Conservation (phyloP, 2,329 filamentous ascomycete species). For the Ceratocystis diversiconidia region DNA sequence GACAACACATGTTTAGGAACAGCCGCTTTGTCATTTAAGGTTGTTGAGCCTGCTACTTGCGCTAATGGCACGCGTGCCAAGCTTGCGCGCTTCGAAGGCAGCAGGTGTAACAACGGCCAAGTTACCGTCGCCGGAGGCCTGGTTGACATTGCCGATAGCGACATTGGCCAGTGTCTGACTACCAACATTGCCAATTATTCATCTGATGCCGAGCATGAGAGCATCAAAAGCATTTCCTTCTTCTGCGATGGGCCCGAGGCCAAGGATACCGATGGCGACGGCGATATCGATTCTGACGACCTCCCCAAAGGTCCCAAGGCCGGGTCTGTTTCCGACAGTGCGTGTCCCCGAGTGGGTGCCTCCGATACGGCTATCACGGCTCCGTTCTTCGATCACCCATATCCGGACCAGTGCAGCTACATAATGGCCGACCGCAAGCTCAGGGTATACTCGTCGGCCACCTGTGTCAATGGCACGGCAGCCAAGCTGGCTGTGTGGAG, state of each 20-base stretch:
- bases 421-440: slow-evolving; percentile 17
- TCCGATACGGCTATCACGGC: not conserved
- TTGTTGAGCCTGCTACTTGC: slow-evolving; percentile 16
- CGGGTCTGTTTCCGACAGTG: slow-evolving; percentile 17
- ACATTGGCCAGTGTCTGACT: slow-evolving; percentile 14
- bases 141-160: slow-evolving; percentile 15
- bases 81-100: slow-evolving; percentile 19
- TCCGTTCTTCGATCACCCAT: slow-evolving; percentile 18
- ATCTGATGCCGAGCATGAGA: slow-evolving; percentile 13
- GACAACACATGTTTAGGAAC: slow-evolving; percentile 18
- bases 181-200: slow-evolving; percentile 11
- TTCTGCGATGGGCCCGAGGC: slow-evolving; percentile 17
- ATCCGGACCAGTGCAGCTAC: slow-evolving; percentile 18
- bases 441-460: slow-evolving; percentile 16
- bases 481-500: slow-evolving; percentile 29
- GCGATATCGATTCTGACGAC: slow-evolving; percentile 12
- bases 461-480: slow-evolving; percentile 19
- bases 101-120: slow-evolving; percentile 18
- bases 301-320: slow-evolving; percentile 13
- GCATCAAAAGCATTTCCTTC: slow-evolving; percentile 16
- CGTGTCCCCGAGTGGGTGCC: slow-evolving; percentile 14
- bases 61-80: slow-evolving; percentile 19
- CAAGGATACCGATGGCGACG: slow-evolving; percentile 13
- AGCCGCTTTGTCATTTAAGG: slow-evolving; percentile 16
- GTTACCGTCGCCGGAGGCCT: slow-evolving; percentile 18